These are phyloP conservation scores for Maudiozyma bulderi DNA, from an alignment of 805 yeast species.

Conservation along the genomic window DNA sequence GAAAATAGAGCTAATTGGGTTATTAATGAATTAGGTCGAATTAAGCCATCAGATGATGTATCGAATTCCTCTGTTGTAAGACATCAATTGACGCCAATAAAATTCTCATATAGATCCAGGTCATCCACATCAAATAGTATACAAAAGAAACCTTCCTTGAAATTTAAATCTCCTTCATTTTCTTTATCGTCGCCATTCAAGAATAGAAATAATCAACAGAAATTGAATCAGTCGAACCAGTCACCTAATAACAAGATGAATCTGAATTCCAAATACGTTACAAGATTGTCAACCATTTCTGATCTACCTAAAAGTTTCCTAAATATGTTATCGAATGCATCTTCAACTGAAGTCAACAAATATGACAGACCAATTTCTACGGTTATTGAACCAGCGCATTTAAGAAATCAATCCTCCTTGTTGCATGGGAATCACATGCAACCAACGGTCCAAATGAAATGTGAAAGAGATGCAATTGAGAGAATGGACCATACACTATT, in stretches of 20 bases:
- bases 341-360: not conserved
- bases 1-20: not conserved
- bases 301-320: slow-evolving; percentile 21
- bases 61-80: slow-evolving; percentile 23
- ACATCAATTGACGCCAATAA: slow-evolving; percentile 11
- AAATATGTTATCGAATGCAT: slow-evolving; percentile 7
- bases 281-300: slow-evolving; percentile 25
- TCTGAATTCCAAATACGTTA: slow-evolving; percentile 11
- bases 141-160: not conserved
- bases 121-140: not conserved
- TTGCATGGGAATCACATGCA: not conserved
- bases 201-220: not conserved
- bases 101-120: not conserved
- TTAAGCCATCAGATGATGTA: slow-evolving; percentile 9
- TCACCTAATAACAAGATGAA: not conserved
- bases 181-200: slow-evolving; percentile 1
- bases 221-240: not conserved
- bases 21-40: not conserved
- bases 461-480: slow-evolving; percentile 23
- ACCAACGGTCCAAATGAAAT: slow-evolving; percentile 11
- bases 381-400: not conserved
- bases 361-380: slow-evolving; percentile 4
- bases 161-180: not conserved
- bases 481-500: slow-evolving; percentile 25
- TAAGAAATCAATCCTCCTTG: not conserved